Evolutionary conservation across 2,329 filamentous ascomycete genomes (phyloP), one percentile per base, ranked within the genome.

Genomic region (Pseudogymnoascus sp.): DNA sequence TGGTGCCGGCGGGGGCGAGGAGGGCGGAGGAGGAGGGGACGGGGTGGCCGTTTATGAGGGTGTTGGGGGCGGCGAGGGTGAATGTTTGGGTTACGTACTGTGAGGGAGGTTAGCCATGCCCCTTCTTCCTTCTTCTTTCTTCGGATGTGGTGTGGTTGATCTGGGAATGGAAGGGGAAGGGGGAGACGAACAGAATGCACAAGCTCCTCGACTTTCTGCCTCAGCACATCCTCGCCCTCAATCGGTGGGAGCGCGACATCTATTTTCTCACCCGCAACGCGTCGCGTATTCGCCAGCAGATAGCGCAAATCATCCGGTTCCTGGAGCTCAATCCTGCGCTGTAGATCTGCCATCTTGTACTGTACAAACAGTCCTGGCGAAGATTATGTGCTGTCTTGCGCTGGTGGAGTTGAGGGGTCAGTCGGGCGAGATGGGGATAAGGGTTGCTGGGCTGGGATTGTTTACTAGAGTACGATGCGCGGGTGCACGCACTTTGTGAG

Each of bases 271-370:
- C 82, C 79, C 9, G 89, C 88, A 62, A 86, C 85, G 73, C 80
- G 80, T 70, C 86, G 85, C 65, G 90, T 83, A 70, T 89, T 89
- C 66, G 80, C 76, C 68, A 89, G 80, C 29, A 93, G 82, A 74
- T 87, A 89, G 62, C 81, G 76, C 35, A 92, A 80, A 74, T 93
- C 89, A 58, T 87, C 84, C 42, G 85, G 83, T n/a, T 83, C 82
- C 76, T 92, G 89, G 60, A 93, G 84, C 76, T 92, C 89, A 73
- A 93, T 88, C 76, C 86, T 88, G 72, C 89, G 86, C 74, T 91
- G 85, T 67, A 66, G 66, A 62, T 73, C 71, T 5, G 71, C 65
- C 72, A 73, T 73, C 21, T 45, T 61, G 25, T 39, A 12, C 10
- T 39, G 36, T 39, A 39, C 36, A 21, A 21, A 21, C 21, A 21